phyloP scores from a whole-genome alignment of 2,329 filamentous ascomycete genomes.

The Trichoderma sp. region DNA sequence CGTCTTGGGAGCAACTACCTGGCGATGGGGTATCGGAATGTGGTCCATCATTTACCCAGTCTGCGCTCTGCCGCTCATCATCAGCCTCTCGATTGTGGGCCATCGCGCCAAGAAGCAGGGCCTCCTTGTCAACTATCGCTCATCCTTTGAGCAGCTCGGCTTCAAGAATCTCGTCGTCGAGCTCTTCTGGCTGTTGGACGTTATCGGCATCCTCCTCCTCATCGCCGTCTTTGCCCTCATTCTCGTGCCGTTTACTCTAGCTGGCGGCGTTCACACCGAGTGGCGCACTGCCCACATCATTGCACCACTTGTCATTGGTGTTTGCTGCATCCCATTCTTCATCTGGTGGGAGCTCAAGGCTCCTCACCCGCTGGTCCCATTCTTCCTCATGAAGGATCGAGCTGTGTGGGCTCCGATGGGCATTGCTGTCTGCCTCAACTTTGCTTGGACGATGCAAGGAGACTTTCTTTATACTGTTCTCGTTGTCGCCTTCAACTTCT shows the following conservation, averaged over 20 bases:
- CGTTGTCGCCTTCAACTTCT: slow-evolving; percentile 61
- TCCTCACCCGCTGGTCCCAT: slow-evolving; percentile 59
- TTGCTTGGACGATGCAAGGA: slow-evolving; percentile 63
- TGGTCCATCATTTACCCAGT: slow-evolving; percentile 64
- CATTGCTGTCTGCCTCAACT: slow-evolving; percentile 58
- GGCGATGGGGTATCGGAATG: slow-evolving; percentile 67
- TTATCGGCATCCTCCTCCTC: slow-evolving; percentile 47
- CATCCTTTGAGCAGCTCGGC: slow-evolving; percentile 28
- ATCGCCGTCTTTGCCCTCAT: slow-evolving; percentile 50
- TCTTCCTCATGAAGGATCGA: slow-evolving; percentile 62
- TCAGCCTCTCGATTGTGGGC: slow-evolving; percentile 51
- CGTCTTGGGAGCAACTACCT: slow-evolving; percentile 51
- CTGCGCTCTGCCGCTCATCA: slow-evolving; percentile 57
- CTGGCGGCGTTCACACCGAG: slow-evolving; percentile 42
- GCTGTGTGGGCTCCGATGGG: slow-evolving; percentile 64
- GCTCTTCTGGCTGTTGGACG: slow-evolving; percentile 50
- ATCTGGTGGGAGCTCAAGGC: slow-evolving; percentile 50
- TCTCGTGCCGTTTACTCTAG: slow-evolving; percentile 48
- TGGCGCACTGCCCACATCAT: slow-evolving; percentile 45
- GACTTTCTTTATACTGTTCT: slow-evolving; percentile 66
- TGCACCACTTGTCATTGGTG: slow-evolving; percentile 47
- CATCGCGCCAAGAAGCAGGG: slow-evolving; percentile 55
- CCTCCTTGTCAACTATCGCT: slow-evolving; percentile 38
- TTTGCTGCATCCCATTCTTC: slow-evolving; percentile 53
- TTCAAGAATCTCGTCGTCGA: slow-evolving; percentile 36